Evolutionary conservation across 2,329 filamentous ascomycete genomes (phyloP).

Genomic region (Knoxdaviesia capensis): DNA sequence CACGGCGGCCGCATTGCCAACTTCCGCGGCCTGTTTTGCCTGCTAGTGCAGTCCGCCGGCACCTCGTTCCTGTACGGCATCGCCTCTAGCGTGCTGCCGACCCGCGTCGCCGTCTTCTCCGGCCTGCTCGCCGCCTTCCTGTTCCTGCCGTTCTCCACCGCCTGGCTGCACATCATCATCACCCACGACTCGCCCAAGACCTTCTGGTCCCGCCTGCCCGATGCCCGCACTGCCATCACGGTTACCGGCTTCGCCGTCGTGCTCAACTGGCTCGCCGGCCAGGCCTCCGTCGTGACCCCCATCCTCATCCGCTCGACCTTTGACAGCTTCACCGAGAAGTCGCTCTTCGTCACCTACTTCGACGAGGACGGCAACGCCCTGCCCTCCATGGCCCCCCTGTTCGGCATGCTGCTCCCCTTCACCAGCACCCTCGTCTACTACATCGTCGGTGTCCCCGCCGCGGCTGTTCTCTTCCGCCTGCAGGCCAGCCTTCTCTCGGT

Average conservation of each 20-base stretch:
- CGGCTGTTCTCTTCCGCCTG: conserved; percentile 59
- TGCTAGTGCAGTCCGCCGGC: conserved; percentile 17
- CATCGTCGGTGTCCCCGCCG: conserved; percentile 47
- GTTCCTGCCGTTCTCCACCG: conserved; percentile 31
- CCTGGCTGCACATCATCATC: conserved; percentile 78
- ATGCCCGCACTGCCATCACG: conserved; percentile 41
- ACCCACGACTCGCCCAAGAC: conserved; percentile 40
- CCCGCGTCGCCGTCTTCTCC: conserved; percentile 30
- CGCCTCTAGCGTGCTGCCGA: conserved; percentile 20
- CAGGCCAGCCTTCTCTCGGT: conserved; percentile 74
- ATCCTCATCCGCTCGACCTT: conserved; percentile 13
- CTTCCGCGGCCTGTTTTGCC: conserved; percentile 47
- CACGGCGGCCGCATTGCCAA: conserved; percentile 40
- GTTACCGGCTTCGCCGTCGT: conserved; percentile 50
- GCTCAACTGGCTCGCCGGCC: conserved; percentile 36
- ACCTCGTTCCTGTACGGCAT: conserved; percentile 19
- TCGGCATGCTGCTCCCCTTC: too few species aligned
- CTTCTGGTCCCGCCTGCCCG: conserved; percentile 51
- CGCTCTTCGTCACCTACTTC: conserved; percentile 14
- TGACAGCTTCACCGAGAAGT: conserved; percentile 14
- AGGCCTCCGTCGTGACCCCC: conserved; percentile 27
- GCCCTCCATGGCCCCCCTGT: conserved; percentile 14
- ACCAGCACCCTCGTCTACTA: conserved; percentile 17
- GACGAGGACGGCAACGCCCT: conserved; percentile 17
- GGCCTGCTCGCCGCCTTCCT: conserved; percentile 43